A percentile compares a stretch with the other conserved stretches of the same genome.
Conservation (phyloP, 73 alveolate genomes). For the Stentor coeruleus region DNA sequence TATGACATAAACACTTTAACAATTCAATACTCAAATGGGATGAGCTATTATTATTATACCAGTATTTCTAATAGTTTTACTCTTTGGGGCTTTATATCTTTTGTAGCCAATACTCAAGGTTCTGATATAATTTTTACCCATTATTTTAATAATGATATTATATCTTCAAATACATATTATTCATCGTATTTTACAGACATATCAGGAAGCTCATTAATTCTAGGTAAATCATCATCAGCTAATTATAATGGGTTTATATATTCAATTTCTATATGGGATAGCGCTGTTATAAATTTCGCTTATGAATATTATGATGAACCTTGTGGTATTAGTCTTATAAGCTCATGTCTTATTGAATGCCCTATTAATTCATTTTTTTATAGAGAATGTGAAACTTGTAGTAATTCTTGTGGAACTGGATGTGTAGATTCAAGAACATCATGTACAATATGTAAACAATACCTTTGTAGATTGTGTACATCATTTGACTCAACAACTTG, state of each 20-base stretch:
- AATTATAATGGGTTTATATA: background rate
- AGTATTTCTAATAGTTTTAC: background rate
- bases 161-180: background rate
- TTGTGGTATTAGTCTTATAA: no score
- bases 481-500: no score
- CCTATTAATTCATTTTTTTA: no score
- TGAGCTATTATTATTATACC: background rate
- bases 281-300: background rate
- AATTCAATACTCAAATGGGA: background rate
- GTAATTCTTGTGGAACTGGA: no score
- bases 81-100: background rate
- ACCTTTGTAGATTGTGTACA: no score
- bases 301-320: no score
- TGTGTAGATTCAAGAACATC: no score
- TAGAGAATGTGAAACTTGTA: no score
- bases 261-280: background rate
- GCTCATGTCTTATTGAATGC: no score
- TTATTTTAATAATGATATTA: background rate
- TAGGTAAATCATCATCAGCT: background rate
- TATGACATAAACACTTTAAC: background rate
- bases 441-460: no score
- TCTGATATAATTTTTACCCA: background rate
- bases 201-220: background rate
- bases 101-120: background rate
- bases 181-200: background rate